Conservation (phyloP, 208 protist species). For the Lotmaria passim region DNA sequence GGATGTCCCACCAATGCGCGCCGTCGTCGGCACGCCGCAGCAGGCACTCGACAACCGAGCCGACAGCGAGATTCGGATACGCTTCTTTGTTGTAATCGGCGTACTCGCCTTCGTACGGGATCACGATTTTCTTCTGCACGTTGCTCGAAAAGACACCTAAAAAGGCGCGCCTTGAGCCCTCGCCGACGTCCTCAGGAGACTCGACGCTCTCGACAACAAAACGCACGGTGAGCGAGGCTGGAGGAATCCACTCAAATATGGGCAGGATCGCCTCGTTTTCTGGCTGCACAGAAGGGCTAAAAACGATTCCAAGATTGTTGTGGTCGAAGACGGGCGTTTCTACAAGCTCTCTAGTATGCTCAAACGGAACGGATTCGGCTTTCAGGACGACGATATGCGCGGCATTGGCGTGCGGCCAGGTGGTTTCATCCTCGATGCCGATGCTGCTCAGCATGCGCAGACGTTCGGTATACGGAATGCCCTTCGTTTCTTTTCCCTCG, state of each 20-base stretch:
- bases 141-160: constrained; percentile 42
- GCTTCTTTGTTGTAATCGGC: constrained; percentile 61
- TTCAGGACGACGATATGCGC: constrained; percentile 65
- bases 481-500: constrained; percentile 57
- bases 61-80: constrained; percentile 45
- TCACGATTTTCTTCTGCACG: constrained; percentile 34
- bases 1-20: constrained; percentile 87
- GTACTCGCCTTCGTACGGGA: constrained; percentile 75
- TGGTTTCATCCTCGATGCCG: constrained; percentile 66
- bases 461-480: constrained; percentile 60
- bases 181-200: constrained; percentile 32
- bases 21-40: constrained; percentile 68
- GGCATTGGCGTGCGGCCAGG: constrained; percentile 66
- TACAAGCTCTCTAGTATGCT: constrained; percentile 36
- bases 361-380: constrained; percentile 49
- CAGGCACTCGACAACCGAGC: constrained; percentile 70
- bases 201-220: constrained; percentile 62
- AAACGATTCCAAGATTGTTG: constrained; percentile 65
- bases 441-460: constrained; percentile 60
- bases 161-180: constrained; percentile 48
- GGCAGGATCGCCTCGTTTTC: constrained; percentile 22
- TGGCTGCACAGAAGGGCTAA: constrained; percentile 44
- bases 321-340: constrained; percentile 52
- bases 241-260: constrained; percentile 65
- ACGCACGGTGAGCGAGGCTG: constrained; percentile 46